These are phyloP conservation scores for Fusarium xylarioides DNA, from an alignment of 2,329 filamentous ascomycete genomes.

Conservation along the genomic window DNA sequence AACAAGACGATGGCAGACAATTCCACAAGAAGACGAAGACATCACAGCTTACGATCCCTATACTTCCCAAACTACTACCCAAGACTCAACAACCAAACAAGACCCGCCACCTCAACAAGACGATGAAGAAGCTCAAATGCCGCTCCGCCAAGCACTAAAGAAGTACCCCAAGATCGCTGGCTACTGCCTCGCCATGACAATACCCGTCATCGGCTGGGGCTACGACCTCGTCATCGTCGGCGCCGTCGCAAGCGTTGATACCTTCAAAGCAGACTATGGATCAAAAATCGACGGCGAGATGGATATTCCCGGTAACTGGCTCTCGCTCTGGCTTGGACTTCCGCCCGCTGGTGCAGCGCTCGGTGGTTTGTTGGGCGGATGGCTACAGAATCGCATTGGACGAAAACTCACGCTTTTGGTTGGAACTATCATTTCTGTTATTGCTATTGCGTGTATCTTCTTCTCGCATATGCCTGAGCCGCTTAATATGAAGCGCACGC, in stretches of 20 bases:
- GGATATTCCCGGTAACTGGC: constrained; percentile 42
- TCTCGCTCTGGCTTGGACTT: constrained; percentile 42
- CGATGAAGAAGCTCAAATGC: constrained; percentile 29
- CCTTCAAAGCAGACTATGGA: constrained; percentile 45
- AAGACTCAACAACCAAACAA: neutral
- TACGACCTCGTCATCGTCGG: constrained; percentile 43
- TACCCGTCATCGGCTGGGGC: constrained; percentile 45
- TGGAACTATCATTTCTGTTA: constrained; percentile 39
- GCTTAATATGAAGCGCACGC: constrained; percentile 24
- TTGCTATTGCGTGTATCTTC: constrained; percentile 41
- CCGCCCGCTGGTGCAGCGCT: constrained; percentile 38
- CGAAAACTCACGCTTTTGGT: constrained; percentile 37
- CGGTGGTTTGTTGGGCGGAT: constrained; percentile 42
- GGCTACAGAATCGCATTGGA: constrained; percentile 42
- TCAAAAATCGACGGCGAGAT: constrained; percentile 31
- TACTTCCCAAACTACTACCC: neutral
- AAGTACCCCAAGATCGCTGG: constrained; percentile 41
- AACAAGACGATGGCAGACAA: neutral
- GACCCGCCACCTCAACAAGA: neutral
- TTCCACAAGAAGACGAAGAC: constrained; percentile 11
- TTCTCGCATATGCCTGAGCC: constrained; percentile 34
- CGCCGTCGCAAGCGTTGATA: constrained; percentile 41
- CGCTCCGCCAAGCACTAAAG: constrained; percentile 39
- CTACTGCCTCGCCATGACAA: constrained; percentile 41
- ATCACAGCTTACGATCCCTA: constrained; percentile 13